Conservation (phyloP, 179 eudicot species). For the Spinacia oleracea region DNA sequence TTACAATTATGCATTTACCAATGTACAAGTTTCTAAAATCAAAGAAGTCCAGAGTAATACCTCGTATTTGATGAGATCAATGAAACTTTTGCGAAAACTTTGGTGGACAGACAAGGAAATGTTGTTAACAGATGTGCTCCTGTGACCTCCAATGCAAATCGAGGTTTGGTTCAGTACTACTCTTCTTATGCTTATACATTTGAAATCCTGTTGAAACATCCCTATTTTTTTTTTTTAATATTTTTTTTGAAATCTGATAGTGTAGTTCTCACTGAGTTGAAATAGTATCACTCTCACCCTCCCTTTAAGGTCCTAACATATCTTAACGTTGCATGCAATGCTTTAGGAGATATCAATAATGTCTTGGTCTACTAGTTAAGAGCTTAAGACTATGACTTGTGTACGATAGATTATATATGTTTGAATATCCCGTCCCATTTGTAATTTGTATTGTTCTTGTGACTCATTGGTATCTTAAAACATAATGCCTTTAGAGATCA, state of each 20-base stretch:
- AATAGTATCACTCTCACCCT: too few relatives aligned
- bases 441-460: too few relatives aligned
- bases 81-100: slow-evolving; percentile 82
- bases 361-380: too few relatives aligned
- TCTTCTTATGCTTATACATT: not conserved
- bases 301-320: too few relatives aligned
- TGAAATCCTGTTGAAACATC: not conserved
- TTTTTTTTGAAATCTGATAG: not conserved
- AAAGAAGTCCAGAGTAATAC: slow-evolving; percentile 55
- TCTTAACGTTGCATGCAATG: too few relatives aligned
- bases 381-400: too few relatives aligned
- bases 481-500: too few relatives aligned
- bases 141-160: slow-evolving; percentile 57
- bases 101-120: slow-evolving; percentile 69
- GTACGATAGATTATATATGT: too few relatives aligned
- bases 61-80: slow-evolving; percentile 58
- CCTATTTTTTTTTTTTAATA: not conserved
- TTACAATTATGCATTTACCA: slow-evolving; percentile 31
- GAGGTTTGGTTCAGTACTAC: slow-evolving; percentile 41
- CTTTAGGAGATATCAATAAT: too few relatives aligned
- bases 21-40: slow-evolving; percentile 66
- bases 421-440: too few relatives aligned
- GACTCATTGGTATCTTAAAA: too few relatives aligned
- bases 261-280: not conserved
- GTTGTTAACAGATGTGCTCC: slow-evolving; percentile 68